Conservation (phyloP, 2,329 filamentous ascomycete genomes). For the Stachybotrys echinatus region DNA sequence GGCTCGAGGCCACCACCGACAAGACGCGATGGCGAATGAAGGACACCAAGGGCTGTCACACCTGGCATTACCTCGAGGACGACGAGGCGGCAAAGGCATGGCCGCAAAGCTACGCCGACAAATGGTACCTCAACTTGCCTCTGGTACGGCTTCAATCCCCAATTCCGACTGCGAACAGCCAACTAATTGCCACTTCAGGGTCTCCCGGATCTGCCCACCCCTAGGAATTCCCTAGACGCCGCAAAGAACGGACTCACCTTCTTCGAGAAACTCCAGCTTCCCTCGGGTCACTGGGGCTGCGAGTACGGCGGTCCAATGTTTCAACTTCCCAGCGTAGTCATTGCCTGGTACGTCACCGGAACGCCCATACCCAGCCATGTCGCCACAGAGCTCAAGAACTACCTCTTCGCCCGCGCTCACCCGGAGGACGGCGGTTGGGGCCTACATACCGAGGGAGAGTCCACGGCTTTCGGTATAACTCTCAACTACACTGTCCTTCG, state of each 20-base stretch:
- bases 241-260: conserved; percentile 81
- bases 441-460: conserved; percentile 89
- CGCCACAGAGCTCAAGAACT: conserved; percentile 85
- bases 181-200: conserved; percentile 42
- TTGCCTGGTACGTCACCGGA: conserved; percentile 84
- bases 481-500: conserved; percentile 84
- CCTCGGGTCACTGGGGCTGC: conserved; percentile 90
- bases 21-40: conserved; percentile 76
- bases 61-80: conserved; percentile 87
- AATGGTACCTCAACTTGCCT: conserved; percentile 76
- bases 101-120: conserved; percentile 87
- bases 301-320: conserved; percentile 99
- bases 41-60: conserved; percentile 79
- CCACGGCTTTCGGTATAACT: conserved; percentile 81
- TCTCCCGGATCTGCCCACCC: conserved; percentile 64
- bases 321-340: conserved; percentile 76
- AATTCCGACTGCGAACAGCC: not conserved
- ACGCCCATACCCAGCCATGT: conserved; percentile 78
- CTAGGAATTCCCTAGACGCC: conserved; percentile 69
- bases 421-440: conserved; percentile 95
- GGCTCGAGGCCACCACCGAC: conserved; percentile 62
- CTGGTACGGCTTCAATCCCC: conserved; percentile 46
- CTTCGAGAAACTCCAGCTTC: conserved; percentile 84
- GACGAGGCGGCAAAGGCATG: conserved; percentile 65
- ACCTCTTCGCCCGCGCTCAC: conserved; percentile 79